phyloP scores from a whole-genome alignment of 495 filamentous ascomycete species.

The Penicillium waksmanii region DNA sequence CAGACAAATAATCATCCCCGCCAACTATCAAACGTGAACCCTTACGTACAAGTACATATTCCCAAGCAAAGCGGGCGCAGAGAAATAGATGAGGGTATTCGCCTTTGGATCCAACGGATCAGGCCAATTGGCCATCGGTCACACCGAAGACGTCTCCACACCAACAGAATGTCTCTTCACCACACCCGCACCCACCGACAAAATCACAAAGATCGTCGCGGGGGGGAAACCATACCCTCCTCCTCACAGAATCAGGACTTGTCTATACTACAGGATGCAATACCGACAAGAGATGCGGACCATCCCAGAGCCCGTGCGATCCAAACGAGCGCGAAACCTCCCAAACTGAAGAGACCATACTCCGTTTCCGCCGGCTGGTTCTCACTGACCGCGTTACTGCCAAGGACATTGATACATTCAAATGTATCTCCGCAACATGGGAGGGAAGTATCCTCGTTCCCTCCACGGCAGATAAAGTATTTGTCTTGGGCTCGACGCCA shows the following conservation, averaged over 20 bases:
- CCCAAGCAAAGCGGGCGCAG: neutral
- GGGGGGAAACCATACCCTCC: constrained; percentile 90
- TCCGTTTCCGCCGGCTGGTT: constrained; percentile 33
- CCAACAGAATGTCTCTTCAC: constrained; percentile 64
- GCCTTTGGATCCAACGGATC: constrained; percentile 92
- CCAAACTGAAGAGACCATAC: constrained; percentile 12
- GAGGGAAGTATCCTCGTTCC: constrained; percentile 65
- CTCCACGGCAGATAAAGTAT: constrained; percentile 48
- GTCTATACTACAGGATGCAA: constrained; percentile 68
- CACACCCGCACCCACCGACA: constrained; percentile 19
- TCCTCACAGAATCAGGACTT: constrained; percentile 60
- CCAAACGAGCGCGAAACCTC: neutral
- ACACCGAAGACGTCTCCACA: constrained; percentile 70
- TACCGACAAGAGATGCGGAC: constrained; percentile 51
- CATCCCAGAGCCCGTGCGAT: neutral
- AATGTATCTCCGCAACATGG: constrained; percentile 71
- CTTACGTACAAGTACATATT: neutral
- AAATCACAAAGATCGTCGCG: constrained; percentile 56
- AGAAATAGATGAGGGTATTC: constrained; percentile 55
- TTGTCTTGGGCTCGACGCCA: constrained; percentile 61
- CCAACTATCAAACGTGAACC: neutral
- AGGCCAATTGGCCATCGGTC: constrained; percentile 81
- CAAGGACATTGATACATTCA: constrained; percentile 28
- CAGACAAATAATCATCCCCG: constrained; percentile 2
- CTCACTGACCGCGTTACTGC: constrained; percentile 20